phyloP scores from a whole-genome alignment of 1,284 basidiomycete species.

The Xerocomus amazonicus region DNA sequence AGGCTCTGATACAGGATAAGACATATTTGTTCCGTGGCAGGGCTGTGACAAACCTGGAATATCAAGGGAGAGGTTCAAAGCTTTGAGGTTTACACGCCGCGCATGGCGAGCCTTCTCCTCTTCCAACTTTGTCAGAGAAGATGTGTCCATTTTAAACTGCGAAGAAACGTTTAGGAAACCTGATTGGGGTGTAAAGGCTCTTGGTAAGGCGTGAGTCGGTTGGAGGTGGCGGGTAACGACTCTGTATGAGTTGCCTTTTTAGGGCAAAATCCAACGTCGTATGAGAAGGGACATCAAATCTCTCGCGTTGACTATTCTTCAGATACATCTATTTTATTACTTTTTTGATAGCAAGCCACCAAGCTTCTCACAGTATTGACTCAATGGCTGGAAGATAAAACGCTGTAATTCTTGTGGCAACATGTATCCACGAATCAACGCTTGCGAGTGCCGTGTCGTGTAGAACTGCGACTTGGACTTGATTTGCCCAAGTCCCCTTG shows the following conservation, averaged over 20 bases:
- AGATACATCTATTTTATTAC: too few relatives aligned
- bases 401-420: too few relatives aligned
- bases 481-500: too few relatives aligned
- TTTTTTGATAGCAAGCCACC: too few relatives aligned
- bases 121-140: conserved; percentile 41
- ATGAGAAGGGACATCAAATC: too few relatives aligned
- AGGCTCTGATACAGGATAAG: conserved; percentile 41
- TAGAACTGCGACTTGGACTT: too few relatives aligned
- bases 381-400: too few relatives aligned
- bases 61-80: conserved; percentile 46
- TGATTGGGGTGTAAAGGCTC: conserved; percentile 1
- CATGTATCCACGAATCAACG: too few relatives aligned
- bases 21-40: conserved; percentile 5
- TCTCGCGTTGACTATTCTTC: too few relatives aligned
- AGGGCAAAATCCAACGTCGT: background rate
- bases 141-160: conserved; percentile 17
- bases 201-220: conserved; percentile 10
- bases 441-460: too few relatives aligned
- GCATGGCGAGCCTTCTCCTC: conserved; percentile 58
- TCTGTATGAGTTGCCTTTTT: conserved; percentile 25
- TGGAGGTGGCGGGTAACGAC: conserved; percentile 9
- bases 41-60: conserved; percentile 43
- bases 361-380: too few relatives aligned
- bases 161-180: background rate
- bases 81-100: conserved; percentile 55